These are phyloP conservation scores for Apiotrichum montevideense DNA, from an alignment of 1,284 basidiomycete genomes.

Conservation along the genomic window DNA sequence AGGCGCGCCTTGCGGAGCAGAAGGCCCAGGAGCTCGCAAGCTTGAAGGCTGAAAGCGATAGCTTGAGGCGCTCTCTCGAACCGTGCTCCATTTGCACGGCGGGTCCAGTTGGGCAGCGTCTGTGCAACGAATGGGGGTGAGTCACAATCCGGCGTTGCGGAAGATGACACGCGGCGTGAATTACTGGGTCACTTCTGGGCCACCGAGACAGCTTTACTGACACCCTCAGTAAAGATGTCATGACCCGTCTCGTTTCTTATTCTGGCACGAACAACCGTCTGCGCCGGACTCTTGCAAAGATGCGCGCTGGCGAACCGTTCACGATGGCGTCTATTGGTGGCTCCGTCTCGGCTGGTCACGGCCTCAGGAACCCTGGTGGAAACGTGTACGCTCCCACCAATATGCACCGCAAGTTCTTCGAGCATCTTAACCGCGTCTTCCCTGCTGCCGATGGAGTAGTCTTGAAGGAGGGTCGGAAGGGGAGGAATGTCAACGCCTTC, in stretches of 20 bases:
- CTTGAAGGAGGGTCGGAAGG: conserved; percentile 5
- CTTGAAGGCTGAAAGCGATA: no score
- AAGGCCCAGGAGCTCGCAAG: no score
- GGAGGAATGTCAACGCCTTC: conserved; percentile 15
- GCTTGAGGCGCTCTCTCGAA: no score
- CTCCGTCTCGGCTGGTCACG: conserved; percentile 32
- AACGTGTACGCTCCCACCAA: conserved; percentile 21
- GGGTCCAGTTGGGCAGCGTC: no score
- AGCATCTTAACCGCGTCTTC: conserved; percentile 34
- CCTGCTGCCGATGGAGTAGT: conserved; percentile 11
- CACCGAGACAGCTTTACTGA: no score
- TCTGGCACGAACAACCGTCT: conserved; percentile 22
- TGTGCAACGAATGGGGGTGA: no score
- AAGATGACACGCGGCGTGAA: no score
- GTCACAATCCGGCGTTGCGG: no score
- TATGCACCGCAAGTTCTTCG: conserved; percentile 36
- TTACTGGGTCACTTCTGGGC: no score
- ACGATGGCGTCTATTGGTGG: conserved; percentile 22
- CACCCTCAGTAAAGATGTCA: not conserved
- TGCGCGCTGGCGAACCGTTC: conserved; percentile 22
- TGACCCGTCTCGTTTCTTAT: not conserved
- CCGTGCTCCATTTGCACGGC: no score
- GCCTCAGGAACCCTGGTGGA: conserved; percentile 9
- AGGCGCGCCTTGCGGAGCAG: no score
- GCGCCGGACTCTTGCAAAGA: conserved; percentile 21